Base-by-base conservation (phyloP, 768 basidiomycete genomes). In the Dioszegia crocea region DNA sequence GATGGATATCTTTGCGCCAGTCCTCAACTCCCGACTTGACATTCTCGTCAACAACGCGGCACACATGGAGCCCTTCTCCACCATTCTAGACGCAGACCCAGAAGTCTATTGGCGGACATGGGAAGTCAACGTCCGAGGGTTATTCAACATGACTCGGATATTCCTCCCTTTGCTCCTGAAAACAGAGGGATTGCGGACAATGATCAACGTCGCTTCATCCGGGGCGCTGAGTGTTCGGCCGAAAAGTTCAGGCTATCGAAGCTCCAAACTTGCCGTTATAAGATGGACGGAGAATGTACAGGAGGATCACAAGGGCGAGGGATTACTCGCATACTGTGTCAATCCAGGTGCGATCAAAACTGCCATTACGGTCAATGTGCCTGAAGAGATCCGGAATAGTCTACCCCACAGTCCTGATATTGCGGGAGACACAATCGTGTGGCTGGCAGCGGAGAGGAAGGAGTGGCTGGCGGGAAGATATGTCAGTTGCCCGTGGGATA, bases 1-100 rank as follows among this genome's bases (percentile, higher is more conserved):
- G 10, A 39, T 38, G 6, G 8, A 30, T 11, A 4, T 10, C 11
- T 51, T 51, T 19, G 49, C 29, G n/a, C 45, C 46, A 2, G 21
- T 38, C 5, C 26, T 30, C 4, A 31, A 36, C 19, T 26, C 21
- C 8, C 48, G 49, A 3, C 40, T 59, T 17, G 57, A 59, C 41
- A 45, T 59, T 24, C 45, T 61, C n/a, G 23, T 61, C 45, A 61
- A 61, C 40, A 59, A 59, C 29, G 57, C 57, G 14, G 57, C 57
- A 3, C 39, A 51, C 19, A 29, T 31, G 38, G 57, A 59, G 40
- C 57, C 57, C 12, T 44, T 27, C n/a, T 12, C 17, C 5, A 59
- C 31, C 17, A 52, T 59, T 23, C 50, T 59, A 4, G 57, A 59
- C 5, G 24, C 57, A 4, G 57, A 59, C 29, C 57, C 57, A 3